Evolutionary conservation across 2,329 filamentous ascomycete species (phyloP).

Genomic region (Elsinoe perseae): DNA sequence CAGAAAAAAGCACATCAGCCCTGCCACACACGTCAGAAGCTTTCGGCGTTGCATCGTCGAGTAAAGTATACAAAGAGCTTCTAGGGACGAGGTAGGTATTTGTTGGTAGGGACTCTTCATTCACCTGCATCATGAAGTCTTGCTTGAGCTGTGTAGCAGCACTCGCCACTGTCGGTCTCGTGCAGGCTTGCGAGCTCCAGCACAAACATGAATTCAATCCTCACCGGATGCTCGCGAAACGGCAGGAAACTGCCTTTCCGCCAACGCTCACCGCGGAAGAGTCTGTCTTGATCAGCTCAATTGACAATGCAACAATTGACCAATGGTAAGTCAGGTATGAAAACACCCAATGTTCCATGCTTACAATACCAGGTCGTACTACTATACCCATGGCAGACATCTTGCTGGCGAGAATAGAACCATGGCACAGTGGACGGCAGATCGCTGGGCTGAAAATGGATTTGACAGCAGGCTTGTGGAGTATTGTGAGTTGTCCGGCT

Average conservation of each 20-base stretch:
- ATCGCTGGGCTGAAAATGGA: slow-evolving; percentile 39
- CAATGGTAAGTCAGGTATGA: slow-evolving; percentile 4
- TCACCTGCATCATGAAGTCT: background rate
- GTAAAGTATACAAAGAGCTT: background rate
- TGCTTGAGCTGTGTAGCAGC: background rate
- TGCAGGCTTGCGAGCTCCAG: background rate
- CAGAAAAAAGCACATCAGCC: background rate
- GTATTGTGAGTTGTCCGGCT: slow-evolving; percentile 32
- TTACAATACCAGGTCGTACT: slow-evolving; percentile 26
- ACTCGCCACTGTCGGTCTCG: background rate
- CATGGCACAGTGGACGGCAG: slow-evolving; percentile 41
- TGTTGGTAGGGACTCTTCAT: background rate
- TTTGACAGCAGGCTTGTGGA: slow-evolving; percentile 34
- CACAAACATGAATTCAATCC: slow-evolving; percentile 9
- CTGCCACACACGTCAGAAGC: slow-evolving; percentile 1
- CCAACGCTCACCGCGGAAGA: slow-evolving; percentile 4
- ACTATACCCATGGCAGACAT: slow-evolving; percentile 40
- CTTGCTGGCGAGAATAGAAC: slow-evolving; percentile 40
- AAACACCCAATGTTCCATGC: too few relatives aligned
- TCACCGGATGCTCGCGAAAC: slow-evolving; percentile 10
- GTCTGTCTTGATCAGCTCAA: slow-evolving; percentile 5
- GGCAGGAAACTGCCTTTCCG: slow-evolving; percentile 9
- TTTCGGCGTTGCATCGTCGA: background rate
- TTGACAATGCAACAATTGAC: slow-evolving; percentile 7
- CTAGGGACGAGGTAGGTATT: background rate